Conservation (phyloP, 2,329 filamentous ascomycete genomes). For the Rasamsonia emersonii region DNA sequence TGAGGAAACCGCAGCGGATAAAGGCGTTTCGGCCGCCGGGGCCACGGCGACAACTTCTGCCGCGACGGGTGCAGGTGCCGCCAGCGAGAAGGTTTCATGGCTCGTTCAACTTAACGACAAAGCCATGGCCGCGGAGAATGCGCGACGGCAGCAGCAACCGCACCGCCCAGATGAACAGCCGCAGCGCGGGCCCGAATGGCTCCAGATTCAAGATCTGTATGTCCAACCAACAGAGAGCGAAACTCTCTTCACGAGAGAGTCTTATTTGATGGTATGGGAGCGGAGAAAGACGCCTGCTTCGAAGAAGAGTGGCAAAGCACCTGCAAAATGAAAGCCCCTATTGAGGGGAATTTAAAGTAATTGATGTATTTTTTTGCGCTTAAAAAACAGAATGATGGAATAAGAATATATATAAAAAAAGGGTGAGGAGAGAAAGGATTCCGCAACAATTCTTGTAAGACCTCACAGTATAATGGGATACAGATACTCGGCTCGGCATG, state of each 20-base stretch:
- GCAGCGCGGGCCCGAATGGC: constrained; percentile 64
- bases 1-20: constrained; percentile 30
- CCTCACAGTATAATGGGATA: too few relatives aligned
- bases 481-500: too few relatives aligned
- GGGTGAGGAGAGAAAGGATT: too few relatives aligned
- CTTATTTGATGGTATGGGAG: constrained; percentile 96
- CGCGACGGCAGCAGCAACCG: constrained; percentile 17
- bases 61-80: constrained; percentile 63
- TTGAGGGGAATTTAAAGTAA: too few relatives aligned
- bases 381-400: too few relatives aligned
- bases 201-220: constrained; percentile 86
- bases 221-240: constrained; percentile 85
- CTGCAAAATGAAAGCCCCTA: constrained; percentile 8
- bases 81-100: constrained; percentile 89
- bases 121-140: constrained; percentile 41
- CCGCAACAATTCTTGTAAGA: too few relatives aligned
- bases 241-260: constrained; percentile 84
- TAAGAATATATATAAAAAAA: too few relatives aligned
- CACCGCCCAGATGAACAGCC: constrained; percentile 20
- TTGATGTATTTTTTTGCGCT: not conserved
- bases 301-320: constrained; percentile 32
- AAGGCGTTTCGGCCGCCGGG: constrained; percentile 28
- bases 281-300: constrained; percentile 48
- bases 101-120: constrained; percentile 83
- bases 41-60: constrained; percentile 26